phyloP scores from a whole-genome alignment of 73 alveolate species.

The Paramecium tetraurelia region DNA sequence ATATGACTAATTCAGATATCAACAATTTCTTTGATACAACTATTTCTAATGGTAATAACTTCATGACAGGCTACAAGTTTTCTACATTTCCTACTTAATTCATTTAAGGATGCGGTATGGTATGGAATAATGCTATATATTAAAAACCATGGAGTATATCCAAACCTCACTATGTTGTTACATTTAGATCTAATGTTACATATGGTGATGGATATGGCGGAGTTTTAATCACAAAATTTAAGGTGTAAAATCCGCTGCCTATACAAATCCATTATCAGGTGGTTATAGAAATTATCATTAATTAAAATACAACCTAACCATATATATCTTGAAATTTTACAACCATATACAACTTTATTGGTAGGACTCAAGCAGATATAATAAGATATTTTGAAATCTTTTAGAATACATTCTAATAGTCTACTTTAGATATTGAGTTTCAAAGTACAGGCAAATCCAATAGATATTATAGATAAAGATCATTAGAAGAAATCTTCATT shows the following conservation, averaged over 20 bases:
- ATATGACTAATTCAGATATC: neutral
- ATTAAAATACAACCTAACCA: too few species aligned
- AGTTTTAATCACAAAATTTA: neutral
- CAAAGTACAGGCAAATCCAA: neutral
- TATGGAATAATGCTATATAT: neutral
- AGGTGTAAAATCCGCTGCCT: neutral
- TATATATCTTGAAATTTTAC: too few species aligned
- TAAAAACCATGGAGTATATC: neutral
- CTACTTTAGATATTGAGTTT: neutral
- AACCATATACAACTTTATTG: neutral
- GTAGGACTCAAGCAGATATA: neutral
- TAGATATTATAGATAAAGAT: neutral
- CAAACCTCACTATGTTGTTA: neutral
- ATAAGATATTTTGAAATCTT: neutral
- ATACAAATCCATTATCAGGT: neutral
- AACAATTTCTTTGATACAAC: neutral
- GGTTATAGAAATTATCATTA: too few species aligned
- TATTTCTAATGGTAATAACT: neutral
- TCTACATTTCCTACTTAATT: neutral
- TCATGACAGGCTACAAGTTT: neutral
- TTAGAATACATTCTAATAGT: neutral
- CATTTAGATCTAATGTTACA: neutral
- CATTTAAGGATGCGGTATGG: neutral
- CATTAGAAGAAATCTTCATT: neutral
- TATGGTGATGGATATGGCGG: neutral